Conservation (phyloP, 179 eudicot species). For the Corrigiola litoralis region DNA sequence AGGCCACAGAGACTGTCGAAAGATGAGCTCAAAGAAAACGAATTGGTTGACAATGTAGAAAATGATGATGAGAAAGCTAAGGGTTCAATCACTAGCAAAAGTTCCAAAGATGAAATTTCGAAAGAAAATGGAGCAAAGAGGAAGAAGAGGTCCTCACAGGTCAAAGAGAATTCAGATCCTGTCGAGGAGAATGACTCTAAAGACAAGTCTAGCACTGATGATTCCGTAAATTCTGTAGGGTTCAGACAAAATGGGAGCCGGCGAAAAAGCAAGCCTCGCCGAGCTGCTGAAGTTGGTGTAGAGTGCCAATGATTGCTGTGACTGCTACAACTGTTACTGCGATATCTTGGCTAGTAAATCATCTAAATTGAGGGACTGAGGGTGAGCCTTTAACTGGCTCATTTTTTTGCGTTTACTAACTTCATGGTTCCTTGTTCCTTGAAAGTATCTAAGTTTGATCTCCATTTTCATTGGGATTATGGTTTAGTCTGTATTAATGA, state of each 20-base stretch:
- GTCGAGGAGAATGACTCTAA: slow-evolving; percentile 33
- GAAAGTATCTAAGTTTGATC: neutral
- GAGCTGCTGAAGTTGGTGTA: slow-evolving; percentile 90
- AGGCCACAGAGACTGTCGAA: slow-evolving; percentile 56
- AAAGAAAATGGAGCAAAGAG: slow-evolving; percentile 46
- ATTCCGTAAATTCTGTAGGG: slow-evolving; percentile 41
- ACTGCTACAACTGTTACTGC: too few relatives aligned
- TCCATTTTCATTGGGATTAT: slow-evolving; percentile 4
- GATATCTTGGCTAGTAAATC: too few relatives aligned
- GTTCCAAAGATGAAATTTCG: slow-evolving; percentile 20
- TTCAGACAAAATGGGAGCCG: slow-evolving; percentile 67
- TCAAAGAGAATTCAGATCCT: slow-evolving; percentile 26
- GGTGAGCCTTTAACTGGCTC: slow-evolving; percentile 11
- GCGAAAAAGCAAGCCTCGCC: slow-evolving; percentile 61
- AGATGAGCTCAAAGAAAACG: slow-evolving; percentile 36
- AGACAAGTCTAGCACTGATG: slow-evolving; percentile 24
- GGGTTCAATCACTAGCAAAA: slow-evolving; percentile 29
- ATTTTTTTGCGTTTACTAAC: slow-evolving; percentile 4
- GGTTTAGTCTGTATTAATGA: slow-evolving; percentile 12
- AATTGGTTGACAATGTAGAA: slow-evolving; percentile 28
- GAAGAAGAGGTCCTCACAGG: slow-evolving; percentile 40
- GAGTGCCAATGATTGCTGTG: slow-evolving; percentile 41
- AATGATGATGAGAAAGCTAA: slow-evolving; percentile 33
- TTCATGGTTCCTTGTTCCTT: slow-evolving; percentile 2
- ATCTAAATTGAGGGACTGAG: too few relatives aligned